Conservation (phyloP, 2,329 filamentous ascomycete species). For the Ceratocystis cubensis region DNA sequence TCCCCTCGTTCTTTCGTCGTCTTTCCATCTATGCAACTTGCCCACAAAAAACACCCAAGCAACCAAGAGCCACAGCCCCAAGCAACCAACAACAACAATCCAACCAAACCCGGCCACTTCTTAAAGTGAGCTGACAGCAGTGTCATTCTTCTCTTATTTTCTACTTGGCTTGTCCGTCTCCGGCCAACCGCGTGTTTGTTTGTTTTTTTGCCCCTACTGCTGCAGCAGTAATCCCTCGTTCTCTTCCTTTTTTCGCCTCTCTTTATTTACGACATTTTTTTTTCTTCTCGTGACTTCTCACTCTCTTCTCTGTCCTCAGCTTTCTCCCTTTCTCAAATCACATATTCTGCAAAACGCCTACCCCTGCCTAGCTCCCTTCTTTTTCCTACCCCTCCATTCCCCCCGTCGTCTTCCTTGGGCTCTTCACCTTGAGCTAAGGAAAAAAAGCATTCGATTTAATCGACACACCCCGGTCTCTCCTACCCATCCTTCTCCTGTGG, state of each 20-base stretch:
- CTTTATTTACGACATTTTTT: background rate
- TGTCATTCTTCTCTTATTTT: background rate
- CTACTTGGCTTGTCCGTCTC: too few relatives aligned
- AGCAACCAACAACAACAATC: background rate
- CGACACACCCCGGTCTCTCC: constrained; percentile 9
- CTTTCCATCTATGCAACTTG: background rate
- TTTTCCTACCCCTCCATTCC: constrained; percentile 2
- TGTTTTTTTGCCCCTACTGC: background rate
- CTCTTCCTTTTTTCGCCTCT: background rate
- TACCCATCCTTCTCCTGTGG: background rate
- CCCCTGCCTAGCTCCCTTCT: background rate
- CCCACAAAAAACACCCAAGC: background rate
- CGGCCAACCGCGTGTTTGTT: background rate
- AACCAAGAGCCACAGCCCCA: constrained; percentile 1
- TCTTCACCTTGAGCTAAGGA: background rate
- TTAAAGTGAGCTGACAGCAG: too few relatives aligned
- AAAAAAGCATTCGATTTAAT: constrained; percentile 5
- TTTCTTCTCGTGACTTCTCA: background rate
- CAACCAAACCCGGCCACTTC: too few relatives aligned
- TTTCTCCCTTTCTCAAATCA: background rate
- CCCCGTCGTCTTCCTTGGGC: background rate
- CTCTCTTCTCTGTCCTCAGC: background rate
- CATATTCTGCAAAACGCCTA: background rate
- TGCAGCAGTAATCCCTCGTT: background rate
- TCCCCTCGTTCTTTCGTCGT: background rate